Conservation (phyloP, 805 yeast genomes). For the Jamesozyma spencerorum region DNA sequence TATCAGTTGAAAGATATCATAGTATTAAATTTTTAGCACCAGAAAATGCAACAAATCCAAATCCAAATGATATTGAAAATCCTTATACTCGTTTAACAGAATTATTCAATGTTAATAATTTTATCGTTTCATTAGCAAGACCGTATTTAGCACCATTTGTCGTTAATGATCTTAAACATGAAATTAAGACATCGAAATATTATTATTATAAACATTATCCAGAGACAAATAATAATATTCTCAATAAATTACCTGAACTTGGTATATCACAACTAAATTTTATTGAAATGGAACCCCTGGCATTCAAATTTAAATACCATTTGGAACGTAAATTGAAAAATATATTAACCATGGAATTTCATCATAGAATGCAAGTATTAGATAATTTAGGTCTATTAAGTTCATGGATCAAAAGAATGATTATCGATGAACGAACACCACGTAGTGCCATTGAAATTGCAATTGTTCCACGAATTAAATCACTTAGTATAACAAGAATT, state of each 20-base stretch:
- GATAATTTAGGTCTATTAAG: conserved; percentile 71
- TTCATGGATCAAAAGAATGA: conserved; percentile 58
- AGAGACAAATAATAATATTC: conserved; percentile 25
- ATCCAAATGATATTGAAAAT: conserved; percentile 39
- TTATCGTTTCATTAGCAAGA: conserved; percentile 81
- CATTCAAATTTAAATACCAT: conserved; percentile 29
- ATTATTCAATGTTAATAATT: conserved; percentile 89
- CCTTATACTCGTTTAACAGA: conserved; percentile 88
- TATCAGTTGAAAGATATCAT: conserved; percentile 30
- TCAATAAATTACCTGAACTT: conserved; percentile 13
- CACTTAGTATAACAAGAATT: conserved; percentile 63
- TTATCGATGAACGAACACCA: conserved; percentile 83
- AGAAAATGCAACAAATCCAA: conserved; percentile 36
- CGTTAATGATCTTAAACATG: conserved; percentile 72
- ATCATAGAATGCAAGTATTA: conserved; percentile 73
- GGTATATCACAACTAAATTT: conserved; percentile 24
- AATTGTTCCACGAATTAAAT: conserved; percentile 77
- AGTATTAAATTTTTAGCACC: conserved; percentile 33
- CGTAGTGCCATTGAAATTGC: conserved; percentile 74
- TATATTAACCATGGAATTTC: conserved; percentile 64
- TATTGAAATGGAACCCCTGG: conserved; percentile 30
- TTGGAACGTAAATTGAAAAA: conserved; percentile 39
- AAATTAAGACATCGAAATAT: conserved; percentile 35
- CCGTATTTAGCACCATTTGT: conserved; percentile 90
- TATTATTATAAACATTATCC: conserved; percentile 32